Base-by-base conservation (phyloP, 306 rosid genomes). In the Gynostemma pentaphyllum region DNA sequence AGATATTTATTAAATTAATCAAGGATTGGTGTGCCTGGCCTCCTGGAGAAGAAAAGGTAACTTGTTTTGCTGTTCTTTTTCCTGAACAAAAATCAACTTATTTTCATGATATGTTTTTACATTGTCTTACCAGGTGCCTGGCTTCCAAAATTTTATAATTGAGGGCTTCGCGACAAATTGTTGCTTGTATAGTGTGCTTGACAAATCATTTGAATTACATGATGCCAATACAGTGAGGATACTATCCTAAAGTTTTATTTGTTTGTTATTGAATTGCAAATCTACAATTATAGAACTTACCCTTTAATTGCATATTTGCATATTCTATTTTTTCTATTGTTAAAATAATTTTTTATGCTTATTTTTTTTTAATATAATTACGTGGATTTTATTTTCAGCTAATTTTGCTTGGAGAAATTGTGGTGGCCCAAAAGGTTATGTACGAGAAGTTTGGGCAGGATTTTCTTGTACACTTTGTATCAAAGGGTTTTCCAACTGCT, bases 341-440 rank as follows among this genome's bases (percentile, higher is more conserved):
- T 47, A 16, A 55, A 10, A 3, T 41, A 44, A 18, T 39, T 44
- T 36, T 46, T 64, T 36, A 19, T 49, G 12, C 57, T 13, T 55
- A 68, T 39, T 32, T 49, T 47, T 66, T 10, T 63, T 9, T 28
- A 2, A 13, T 46, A n/a, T 24, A 26, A 5, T 21, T 10, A 39
- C n/a, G 11, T 42, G 39, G 34, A 74, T 32, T 22, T 30, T 27
- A 62, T 29, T 68, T 69, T 75, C 95, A 92, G 99, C 70, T 77
- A 70, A 73, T 82, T 81, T 81, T 92, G 83, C 89, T 92, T 68
- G 96, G 96, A 79, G 99, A 92, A 79, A 88, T 92, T 67, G 99
- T 92, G 68, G 51, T 81, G 72, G 99, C 95, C 60, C 99, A 88
- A 76, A 92, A 84, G 90, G 88, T 92, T 74, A 88, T 92, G 95